Evolutionary conservation across 352 stramenopile species (phyloP).

Genomic region (Pythium scleroteichum): DNA sequence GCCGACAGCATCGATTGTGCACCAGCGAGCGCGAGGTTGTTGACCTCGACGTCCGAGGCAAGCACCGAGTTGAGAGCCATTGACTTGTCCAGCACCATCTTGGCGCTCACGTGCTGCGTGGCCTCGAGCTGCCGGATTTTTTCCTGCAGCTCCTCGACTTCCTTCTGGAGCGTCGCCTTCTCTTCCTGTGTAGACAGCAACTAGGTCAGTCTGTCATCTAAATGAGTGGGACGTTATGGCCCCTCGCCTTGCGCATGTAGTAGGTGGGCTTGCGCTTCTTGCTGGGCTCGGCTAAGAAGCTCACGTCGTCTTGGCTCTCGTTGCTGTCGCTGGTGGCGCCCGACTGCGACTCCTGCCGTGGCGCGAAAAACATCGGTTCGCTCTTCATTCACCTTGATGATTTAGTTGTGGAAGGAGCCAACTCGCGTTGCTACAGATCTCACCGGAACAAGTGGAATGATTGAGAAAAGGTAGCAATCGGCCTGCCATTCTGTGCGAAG

Average conservation of each 20-base stretch:
- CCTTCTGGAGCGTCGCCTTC: neutral
- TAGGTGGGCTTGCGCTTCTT: constrained; percentile 27
- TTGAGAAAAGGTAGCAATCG: too few relatives aligned
- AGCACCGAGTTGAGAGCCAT: constrained; percentile 6
- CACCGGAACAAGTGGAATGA: too few relatives aligned
- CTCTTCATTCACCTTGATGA: too few relatives aligned
- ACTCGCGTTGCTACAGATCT: too few relatives aligned
- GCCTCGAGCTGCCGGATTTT: neutral
- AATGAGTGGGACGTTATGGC: neutral
- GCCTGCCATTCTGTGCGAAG: too few relatives aligned
- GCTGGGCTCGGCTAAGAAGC: neutral
- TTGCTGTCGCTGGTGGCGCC: constrained; percentile 9
- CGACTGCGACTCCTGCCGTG: neutral
- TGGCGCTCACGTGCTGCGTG: neutral
- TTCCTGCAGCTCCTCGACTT: neutral
- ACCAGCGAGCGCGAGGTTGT: constrained; percentile 8
- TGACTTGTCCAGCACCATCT: neutral
- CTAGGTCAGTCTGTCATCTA: neutral
- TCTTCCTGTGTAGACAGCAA: neutral
- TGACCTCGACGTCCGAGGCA: constrained; percentile 1
- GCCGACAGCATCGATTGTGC: constrained; percentile 7
- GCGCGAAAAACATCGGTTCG: too few relatives aligned
- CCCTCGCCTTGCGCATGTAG: constrained; percentile 18
- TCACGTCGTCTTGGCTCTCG: neutral
- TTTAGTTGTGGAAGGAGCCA: too few relatives aligned